These are phyloP conservation scores for Pisolithus albus DNA, from an alignment of 768 basidiomycete genomes.

Conservation along the genomic window DNA sequence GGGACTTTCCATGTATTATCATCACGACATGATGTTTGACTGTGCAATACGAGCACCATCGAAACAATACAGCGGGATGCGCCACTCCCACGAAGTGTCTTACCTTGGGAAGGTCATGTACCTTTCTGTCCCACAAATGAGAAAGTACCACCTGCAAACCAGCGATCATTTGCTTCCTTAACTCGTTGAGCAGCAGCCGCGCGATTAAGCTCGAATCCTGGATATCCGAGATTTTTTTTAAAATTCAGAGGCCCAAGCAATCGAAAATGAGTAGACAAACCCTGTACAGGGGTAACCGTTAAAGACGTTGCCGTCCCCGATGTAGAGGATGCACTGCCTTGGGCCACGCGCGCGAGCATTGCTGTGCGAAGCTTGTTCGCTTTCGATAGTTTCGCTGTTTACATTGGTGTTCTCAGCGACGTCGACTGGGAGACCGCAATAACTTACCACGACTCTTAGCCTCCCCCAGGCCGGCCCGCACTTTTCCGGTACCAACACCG, in stretches of 20 bases:
- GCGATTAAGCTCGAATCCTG: constrained; percentile 92
- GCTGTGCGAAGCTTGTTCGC: constrained; percentile 87
- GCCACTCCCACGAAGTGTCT: neutral
- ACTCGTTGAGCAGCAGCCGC: constrained; percentile 79
- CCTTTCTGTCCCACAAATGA: constrained; percentile 66
- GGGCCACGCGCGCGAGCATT: constrained; percentile 70
- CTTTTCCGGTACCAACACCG: constrained; percentile 77
- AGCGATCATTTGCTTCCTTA: constrained; percentile 93
- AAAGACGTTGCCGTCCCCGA: constrained; percentile 90
- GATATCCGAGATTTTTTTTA: constrained; percentile 3
- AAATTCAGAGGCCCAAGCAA: neutral
- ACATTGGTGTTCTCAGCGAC: neutral
- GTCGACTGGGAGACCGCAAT: neutral
- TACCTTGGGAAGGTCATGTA: constrained; percentile 9
- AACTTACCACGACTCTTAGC: constrained; percentile 81
- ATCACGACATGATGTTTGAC: neutral
- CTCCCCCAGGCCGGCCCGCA: constrained; percentile 82
- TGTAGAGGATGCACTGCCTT: constrained; percentile 35
- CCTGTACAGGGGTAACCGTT: constrained; percentile 94
- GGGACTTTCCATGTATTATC: neutral
- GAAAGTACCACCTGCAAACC: constrained; percentile 87
- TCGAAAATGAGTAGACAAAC: constrained; percentile 30
- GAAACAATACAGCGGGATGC: neutral
- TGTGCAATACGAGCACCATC: neutral
- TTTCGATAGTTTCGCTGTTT: constrained; percentile 89